These are phyloP conservation scores for Talaromyces sp. DNA, from an alignment of 2,329 filamentous ascomycete species.

Conservation along the genomic window DNA sequence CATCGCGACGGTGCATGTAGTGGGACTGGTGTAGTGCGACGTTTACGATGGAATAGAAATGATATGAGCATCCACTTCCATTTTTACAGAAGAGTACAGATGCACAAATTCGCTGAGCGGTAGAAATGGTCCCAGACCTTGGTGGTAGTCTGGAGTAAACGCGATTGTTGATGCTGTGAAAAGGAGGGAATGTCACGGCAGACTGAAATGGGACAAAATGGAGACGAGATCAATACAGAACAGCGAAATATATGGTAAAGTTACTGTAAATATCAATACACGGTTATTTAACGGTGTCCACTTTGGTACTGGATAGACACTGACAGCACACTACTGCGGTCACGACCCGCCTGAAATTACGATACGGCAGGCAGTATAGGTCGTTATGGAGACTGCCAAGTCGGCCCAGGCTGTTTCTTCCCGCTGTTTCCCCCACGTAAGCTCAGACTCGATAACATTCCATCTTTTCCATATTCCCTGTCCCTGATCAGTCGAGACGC, in stretches of 20 bases:
- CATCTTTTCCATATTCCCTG: not conserved
- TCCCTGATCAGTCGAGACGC: not conserved
- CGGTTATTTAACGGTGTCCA: not conserved
- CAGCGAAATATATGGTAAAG: not conserved
- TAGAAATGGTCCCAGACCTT: not conserved
- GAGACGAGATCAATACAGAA: not conserved
- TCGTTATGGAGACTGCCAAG: not conserved
- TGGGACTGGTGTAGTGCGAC: not conserved
- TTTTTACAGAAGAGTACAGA: not conserved
- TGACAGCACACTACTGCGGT: not conserved
- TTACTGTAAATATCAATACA: not conserved
- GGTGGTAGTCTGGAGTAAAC: not conserved
- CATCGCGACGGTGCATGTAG: slow-evolving; percentile 9
- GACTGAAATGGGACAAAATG: not conserved
- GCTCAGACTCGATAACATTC: not conserved
- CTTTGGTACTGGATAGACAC: not conserved
- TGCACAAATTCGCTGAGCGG: not conserved
- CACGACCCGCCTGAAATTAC: not conserved
- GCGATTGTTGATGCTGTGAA: not conserved
- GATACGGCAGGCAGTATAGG: not conserved
- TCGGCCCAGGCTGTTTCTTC: not conserved
- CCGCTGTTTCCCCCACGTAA: not conserved
- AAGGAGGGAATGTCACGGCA: not conserved
- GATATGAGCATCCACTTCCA: not conserved
- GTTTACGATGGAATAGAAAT: not conserved